phyloP scores from a whole-genome alignment of 192 early-diverging fungal genomes.

The Borealophlyctis nickersoniae region DNA sequence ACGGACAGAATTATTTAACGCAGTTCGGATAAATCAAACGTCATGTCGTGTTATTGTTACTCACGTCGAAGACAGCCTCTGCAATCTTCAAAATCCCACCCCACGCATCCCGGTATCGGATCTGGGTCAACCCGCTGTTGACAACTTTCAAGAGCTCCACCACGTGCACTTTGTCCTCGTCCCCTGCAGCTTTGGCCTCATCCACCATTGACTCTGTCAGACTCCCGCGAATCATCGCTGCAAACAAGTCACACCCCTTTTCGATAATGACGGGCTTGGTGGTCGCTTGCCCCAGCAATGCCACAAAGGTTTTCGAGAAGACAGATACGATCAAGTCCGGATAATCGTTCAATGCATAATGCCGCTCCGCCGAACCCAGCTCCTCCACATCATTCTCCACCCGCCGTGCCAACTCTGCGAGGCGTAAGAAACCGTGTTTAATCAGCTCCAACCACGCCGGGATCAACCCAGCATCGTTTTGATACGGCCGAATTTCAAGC shows the following conservation, averaged over 20 bases:
- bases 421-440: constrained; percentile 66
- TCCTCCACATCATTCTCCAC: constrained; percentile 15
- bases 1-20: background rate
- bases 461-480: constrained; percentile 74
- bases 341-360: constrained; percentile 36
- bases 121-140: constrained; percentile 41
- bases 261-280: constrained; percentile 40
- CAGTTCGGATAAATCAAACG: background rate
- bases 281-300: constrained; percentile 22
- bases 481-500: constrained; percentile 70
- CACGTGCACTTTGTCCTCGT: constrained; percentile 30
- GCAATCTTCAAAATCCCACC: constrained; percentile 72
- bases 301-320: constrained; percentile 34
- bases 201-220: constrained; percentile 75
- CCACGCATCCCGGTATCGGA: constrained; percentile 82
- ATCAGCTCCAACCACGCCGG: constrained; percentile 85
- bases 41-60: background rate
- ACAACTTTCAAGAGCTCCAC: constrained; percentile 23
- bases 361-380: constrained; percentile 5
- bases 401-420: constrained; percentile 48
- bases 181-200: constrained; percentile 43
- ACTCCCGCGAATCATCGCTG: constrained; percentile 66
- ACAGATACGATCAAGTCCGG: constrained; percentile 31
- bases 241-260: constrained; percentile 68
- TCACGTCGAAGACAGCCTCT: constrained; percentile 65